phyloP scores from a whole-genome alignment of 495 filamentous ascomycete genomes.

The Penicillium soppii region DNA sequence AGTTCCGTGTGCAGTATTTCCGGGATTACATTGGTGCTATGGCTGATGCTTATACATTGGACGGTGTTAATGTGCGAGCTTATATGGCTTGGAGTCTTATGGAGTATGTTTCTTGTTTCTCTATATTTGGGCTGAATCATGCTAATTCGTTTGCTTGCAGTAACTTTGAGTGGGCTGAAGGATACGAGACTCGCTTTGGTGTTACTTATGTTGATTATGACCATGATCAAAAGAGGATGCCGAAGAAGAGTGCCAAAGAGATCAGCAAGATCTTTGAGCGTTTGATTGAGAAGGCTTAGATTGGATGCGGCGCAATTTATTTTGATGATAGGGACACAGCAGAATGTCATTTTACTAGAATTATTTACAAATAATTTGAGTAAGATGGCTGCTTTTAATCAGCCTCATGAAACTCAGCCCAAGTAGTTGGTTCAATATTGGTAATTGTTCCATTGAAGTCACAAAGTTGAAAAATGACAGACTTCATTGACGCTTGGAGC shows the following conservation, averaged over 20 bases:
- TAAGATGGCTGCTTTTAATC: too few species aligned
- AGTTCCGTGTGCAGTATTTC: constrained; percentile 75
- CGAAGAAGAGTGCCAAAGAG: constrained; percentile 74
- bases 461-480: too few species aligned
- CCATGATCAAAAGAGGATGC: constrained; percentile 69
- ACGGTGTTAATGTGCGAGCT: constrained; percentile 68
- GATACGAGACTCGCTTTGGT: constrained; percentile 81
- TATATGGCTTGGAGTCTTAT: constrained; percentile 83
- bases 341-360: too few species aligned
- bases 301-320: not conserved
- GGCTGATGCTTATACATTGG: constrained; percentile 62
- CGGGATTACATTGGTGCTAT: constrained; percentile 69
- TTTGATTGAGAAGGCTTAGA: constrained; percentile 35
- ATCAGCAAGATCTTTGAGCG: constrained; percentile 62
- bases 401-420: too few species aligned
- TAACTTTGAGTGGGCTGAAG: constrained; percentile 67
- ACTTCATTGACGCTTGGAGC: too few species aligned
- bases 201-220: constrained; percentile 77
- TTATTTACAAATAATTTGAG: too few species aligned
- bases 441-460: too few species aligned
- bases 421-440: too few species aligned
- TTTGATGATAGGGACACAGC: too few species aligned
- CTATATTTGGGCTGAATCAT: not conserved
- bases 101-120: constrained; percentile 47
- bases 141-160: constrained; percentile 26